Base-by-base conservation (phyloP, 257 asterid species). In the Verbascum thapsus region DNA sequence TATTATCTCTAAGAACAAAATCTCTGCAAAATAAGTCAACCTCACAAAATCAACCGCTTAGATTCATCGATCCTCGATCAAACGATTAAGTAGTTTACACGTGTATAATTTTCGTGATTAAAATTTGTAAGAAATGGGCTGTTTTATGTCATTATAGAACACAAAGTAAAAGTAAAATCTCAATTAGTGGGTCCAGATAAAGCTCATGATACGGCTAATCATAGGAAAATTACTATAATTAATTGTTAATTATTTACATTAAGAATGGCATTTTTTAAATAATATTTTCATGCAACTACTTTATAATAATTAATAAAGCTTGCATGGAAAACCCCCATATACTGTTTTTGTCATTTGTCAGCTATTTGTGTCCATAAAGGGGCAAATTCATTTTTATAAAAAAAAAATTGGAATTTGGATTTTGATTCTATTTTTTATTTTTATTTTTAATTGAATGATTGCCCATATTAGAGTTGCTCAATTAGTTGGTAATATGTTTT, bases 141-240 rank as follows among this genome's bases (percentile, higher is more conserved):
- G 32, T 26, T 1, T 26, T 26, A 26, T 26, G 32, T 26, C n/a
- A 26, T 26, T 26, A 26, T 26, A 26, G 5, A 26, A 5, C 32
- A 26, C 32, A 26, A 26, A 26, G 2, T 26, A 26, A 58, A 40
- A 11, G n/a, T n/a, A 7, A 3, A 41, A 39, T 57, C 11, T 17
- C 19, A 68, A 64, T 58, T 50, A 51, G 70, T 67, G 32, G 23
- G 77, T 62, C 64, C 68, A 41, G 55, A 68, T 73, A 69, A 47
- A 19, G 77, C 69, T 76, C 47, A 20, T 70, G 50, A 76, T 49
- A 59, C 56, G 53, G 50, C 71, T 64, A 72, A 72, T 72, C 85
- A 75, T 61, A 40, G 49, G 68, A 62, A 55, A n/a, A 66, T 53
- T 42, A 60, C 66, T 50, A 45, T 20, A 57, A 72, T 67, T 59